These are phyloP conservation scores for Gyrodon lividus DNA, from an alignment of 768 basidiomycete genomes.

Conservation along the genomic window DNA sequence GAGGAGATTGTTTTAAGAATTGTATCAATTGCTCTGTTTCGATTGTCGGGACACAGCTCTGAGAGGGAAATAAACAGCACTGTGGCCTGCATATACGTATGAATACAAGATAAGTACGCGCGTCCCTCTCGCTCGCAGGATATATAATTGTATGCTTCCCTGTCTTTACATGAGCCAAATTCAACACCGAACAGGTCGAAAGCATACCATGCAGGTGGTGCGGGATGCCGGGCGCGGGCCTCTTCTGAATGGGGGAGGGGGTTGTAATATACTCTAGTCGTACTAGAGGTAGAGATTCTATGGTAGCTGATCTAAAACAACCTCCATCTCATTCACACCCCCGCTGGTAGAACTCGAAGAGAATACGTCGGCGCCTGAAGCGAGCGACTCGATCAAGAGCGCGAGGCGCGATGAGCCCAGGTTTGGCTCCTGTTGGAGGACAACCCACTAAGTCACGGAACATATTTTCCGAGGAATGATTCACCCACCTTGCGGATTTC, in stretches of 20 bases:
- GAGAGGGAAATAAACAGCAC: no score
- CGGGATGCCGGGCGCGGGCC: no score
- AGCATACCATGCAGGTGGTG: no score
- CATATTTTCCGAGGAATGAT: background rate
- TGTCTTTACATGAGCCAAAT: no score
- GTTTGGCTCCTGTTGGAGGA: constrained; percentile 53
- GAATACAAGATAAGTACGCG: background rate
- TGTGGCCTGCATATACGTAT: no score
- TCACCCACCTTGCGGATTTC: constrained; percentile 69
- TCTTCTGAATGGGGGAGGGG: no score
- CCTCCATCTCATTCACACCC: constrained; percentile 67
- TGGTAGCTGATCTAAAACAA: constrained; percentile 50
- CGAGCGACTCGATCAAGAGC: constrained; percentile 79
- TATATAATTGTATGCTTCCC: no score
- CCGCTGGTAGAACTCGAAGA: constrained; percentile 38
- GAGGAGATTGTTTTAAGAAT: no score
- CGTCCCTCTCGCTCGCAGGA: background rate
- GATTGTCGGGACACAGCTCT: no score
- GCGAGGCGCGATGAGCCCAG: constrained; percentile 66
- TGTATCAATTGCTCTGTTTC: no score
- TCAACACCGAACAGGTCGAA: no score
- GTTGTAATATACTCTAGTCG: no score
- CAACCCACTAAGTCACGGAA: background rate
- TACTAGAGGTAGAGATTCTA: constrained; percentile 1
- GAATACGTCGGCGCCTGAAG: constrained; percentile 75